These are phyloP conservation scores for Aspergillus funiculosus DNA, from an alignment of 495 filamentous ascomycete genomes.

Conservation along the genomic window DNA sequence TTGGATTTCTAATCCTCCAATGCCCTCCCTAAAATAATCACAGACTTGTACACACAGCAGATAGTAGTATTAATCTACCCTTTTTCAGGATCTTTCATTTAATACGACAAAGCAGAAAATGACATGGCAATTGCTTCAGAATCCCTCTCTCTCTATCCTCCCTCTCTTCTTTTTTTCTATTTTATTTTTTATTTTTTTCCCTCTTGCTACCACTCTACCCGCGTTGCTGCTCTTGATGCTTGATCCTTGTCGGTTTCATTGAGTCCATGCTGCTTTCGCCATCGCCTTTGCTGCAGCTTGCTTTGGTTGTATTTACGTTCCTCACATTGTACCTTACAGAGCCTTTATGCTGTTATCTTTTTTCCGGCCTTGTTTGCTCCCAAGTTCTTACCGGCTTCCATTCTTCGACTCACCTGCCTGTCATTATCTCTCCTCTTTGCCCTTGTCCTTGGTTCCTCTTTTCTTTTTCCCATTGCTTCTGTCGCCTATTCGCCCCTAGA, in stretches of 20 bases:
- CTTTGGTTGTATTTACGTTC: conserved; percentile 12
- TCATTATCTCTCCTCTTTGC: not conserved
- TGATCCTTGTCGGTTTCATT: conserved; percentile 16
- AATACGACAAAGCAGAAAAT: too few relatives aligned
- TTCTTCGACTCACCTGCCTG: not conserved
- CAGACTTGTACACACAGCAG: too few relatives aligned
- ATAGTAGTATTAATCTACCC: too few relatives aligned
- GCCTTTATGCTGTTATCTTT: conserved; percentile 1
- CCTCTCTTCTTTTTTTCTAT: not conserved
- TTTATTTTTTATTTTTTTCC: not conserved
- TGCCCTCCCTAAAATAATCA: too few relatives aligned
- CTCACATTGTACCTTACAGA: conserved; percentile 11
- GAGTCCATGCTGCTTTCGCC: conserved; percentile 5
- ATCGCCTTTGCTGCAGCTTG: conserved; percentile 20
- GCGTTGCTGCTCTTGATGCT: conserved; percentile 4
- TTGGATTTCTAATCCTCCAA: too few relatives aligned
- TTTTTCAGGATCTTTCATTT: too few relatives aligned
- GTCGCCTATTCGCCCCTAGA: not conserved
- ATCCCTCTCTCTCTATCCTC: not conserved
- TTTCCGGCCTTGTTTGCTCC: conserved; percentile 8
- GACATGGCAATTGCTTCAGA: too few relatives aligned
- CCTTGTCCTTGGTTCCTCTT: too few relatives aligned
- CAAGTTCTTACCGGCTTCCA: not conserved
- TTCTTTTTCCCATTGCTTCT: not conserved
- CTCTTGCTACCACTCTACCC: too few relatives aligned